Conservation (phyloP, 352 stramenopile species). For the Globisporangium acanthophoron region DNA sequence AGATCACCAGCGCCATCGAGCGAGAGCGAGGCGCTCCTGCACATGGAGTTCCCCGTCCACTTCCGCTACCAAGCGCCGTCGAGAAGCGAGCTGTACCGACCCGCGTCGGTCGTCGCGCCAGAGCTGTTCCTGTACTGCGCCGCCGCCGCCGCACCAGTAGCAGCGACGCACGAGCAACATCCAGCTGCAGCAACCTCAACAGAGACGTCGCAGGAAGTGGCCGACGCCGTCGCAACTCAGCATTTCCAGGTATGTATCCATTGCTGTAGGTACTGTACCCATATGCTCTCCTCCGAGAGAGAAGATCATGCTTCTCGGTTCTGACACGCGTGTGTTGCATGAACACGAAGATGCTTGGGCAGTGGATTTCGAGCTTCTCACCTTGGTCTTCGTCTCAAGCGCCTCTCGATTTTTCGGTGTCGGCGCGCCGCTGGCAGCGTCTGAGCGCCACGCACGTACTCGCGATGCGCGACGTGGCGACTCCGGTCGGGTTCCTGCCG, state of each 20-base stretch:
- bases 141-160: not conserved
- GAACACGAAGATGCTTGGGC: not conserved
- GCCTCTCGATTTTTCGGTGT: not conserved
- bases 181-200: not conserved
- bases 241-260: conserved; percentile 2
- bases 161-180: not conserved
- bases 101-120: conserved; percentile 33
- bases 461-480: conserved; percentile 16
- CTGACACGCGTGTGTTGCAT: not conserved
- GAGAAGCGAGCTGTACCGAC: conserved; percentile 25
- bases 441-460: conserved; percentile 17
- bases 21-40: conserved; percentile 5
- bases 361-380: not conserved
- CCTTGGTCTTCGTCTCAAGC: not conserved
- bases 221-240: not conserved
- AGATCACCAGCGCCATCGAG: no score
- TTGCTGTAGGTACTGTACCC: not conserved
- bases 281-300: no score
- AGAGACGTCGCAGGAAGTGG: not conserved
- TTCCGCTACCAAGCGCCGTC: conserved; percentile 60
- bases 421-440: conserved; percentile 20
- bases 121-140: conserved; percentile 38
- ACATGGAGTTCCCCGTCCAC: conserved; percentile 49
- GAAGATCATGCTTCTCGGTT: not conserved
- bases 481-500: conserved; percentile 41